These are phyloP conservation scores for Diphasiastrum complanatum DNA, from an alignment of 83 land plant species.

Conservation along the genomic window DNA sequence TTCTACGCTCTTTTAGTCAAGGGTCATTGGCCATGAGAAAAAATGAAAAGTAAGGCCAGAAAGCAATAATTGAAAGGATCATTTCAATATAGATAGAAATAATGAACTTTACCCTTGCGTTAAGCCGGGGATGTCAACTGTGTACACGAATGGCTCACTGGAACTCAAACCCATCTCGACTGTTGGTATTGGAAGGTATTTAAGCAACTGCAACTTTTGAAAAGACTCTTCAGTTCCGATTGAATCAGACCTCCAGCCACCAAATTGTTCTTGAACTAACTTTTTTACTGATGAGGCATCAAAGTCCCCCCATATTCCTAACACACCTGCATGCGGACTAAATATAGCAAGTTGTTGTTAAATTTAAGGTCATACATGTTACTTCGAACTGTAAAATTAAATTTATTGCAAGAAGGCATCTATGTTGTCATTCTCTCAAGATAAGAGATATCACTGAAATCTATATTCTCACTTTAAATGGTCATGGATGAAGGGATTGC, in stretches of 20 bases:
- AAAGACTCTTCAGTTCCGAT: not conserved
- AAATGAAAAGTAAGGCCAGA: too few species aligned
- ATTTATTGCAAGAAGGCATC: too few species aligned
- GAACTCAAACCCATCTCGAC: slow-evolving; percentile 19
- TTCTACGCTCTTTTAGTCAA: too few species aligned
- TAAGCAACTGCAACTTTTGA: not conserved
- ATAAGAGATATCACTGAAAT: too few species aligned
- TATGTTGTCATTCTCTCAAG: too few species aligned
- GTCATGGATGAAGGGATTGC: too few species aligned
- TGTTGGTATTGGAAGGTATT: not conserved
- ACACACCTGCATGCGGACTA: slow-evolving; percentile 20
- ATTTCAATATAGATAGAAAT: not conserved
- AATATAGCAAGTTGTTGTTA: too few species aligned
- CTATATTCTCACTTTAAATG: too few species aligned
- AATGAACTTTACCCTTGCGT: slow-evolving; percentile 19
- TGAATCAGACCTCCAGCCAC: slow-evolving; percentile 12
- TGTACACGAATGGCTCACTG: slow-evolving; percentile 9
- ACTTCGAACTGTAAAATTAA: too few species aligned
- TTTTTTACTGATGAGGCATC: slow-evolving; percentile 6
- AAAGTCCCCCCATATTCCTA: slow-evolving; percentile 38
- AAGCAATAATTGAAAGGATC: not conserved
- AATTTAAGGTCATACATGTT: too few species aligned
- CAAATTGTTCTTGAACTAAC: slow-evolving; percentile 4
- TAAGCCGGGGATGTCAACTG: slow-evolving; percentile 24
- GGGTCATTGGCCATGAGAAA: too few species aligned